Percentiles rank a stretch among this genome's conserved stretches.
phyloP scores from a whole-genome alignment of 495 filamentous ascomycete genomes.

The Neurospora sp. region DNA sequence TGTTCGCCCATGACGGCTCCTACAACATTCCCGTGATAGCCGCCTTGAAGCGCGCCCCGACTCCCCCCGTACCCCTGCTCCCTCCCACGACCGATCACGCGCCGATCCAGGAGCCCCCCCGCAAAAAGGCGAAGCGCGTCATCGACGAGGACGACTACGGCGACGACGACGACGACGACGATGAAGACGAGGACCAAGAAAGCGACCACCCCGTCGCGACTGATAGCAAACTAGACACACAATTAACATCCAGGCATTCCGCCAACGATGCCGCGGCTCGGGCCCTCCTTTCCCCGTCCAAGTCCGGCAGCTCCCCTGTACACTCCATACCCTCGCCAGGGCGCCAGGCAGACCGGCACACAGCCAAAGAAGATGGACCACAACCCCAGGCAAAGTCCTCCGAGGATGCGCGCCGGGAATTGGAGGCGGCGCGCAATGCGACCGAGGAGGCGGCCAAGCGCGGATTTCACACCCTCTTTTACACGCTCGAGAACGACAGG shows the following conservation, averaged over 20 bases:
- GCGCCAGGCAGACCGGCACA: slow-evolving; percentile 32
- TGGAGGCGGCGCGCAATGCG: slow-evolving; percentile 89
- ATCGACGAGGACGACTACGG: slow-evolving; percentile 72
- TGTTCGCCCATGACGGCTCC: slow-evolving; percentile 72
- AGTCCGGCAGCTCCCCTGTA: slow-evolving; percentile 48
- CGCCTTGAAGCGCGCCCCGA: slow-evolving; percentile 25
- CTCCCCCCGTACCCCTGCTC: slow-evolving; percentile 19
- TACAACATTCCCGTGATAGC: slow-evolving; percentile 31
- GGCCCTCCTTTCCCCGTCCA: slow-evolving; percentile 42
- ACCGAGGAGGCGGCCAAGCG: slow-evolving; percentile 82
- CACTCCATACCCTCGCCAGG: slow-evolving; percentile 42
- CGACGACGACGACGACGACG: slow-evolving; percentile 82
- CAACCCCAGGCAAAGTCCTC: slow-evolving; percentile 50
- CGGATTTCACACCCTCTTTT: slow-evolving; percentile 85
- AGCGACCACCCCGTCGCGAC: slow-evolving; percentile 33
- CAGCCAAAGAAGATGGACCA: slow-evolving; percentile 31
- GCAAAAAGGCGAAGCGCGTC: slow-evolving; percentile 41
- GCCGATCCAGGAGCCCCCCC: slow-evolving; percentile 36
- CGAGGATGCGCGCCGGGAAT: slow-evolving; percentile 81
- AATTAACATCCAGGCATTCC: slow-evolving; percentile 40
- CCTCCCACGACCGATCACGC: slow-evolving; percentile 39
- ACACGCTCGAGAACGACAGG: slow-evolving; percentile 88
- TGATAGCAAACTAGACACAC: slow-evolving; percentile 34
- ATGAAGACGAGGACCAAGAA: slow-evolving; percentile 50
- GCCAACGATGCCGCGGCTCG: slow-evolving; percentile 35